A percentile compares a stretch with the other conserved stretches of the same genome.
Evolutionary conservation across 495 filamentous ascomycete genomes (phyloP).

Genomic region (Xylaria bambusicola): DNA sequence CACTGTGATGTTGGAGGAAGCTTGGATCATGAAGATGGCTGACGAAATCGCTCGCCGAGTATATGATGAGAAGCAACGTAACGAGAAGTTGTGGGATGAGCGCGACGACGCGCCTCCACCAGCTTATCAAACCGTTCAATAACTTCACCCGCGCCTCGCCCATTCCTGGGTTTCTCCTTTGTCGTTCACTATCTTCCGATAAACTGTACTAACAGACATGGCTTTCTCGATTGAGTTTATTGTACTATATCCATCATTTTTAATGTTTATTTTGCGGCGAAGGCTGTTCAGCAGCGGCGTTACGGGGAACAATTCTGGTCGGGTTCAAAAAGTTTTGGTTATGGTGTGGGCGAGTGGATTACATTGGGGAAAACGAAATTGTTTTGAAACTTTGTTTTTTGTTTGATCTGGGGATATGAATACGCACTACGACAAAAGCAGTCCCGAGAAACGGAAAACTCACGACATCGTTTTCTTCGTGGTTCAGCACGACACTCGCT

Average conservation of each 20-base stretch:
- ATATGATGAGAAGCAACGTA: constrained; percentile 63
- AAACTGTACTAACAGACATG: constrained; percentile 29
- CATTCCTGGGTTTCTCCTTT: constrained; percentile 26
- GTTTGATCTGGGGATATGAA: constrained; percentile 8
- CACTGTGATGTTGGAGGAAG: constrained; percentile 74
- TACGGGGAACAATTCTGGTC: constrained; percentile 12
- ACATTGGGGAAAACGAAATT: constrained; percentile 2
- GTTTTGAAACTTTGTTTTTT: too few relatives aligned
- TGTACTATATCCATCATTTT: constrained; percentile 17
- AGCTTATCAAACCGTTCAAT: constrained; percentile 56
- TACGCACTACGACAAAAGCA: not conserved
- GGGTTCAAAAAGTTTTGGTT: constrained; percentile 9
- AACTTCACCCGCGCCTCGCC: constrained; percentile 19
- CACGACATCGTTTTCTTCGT: not conserved
- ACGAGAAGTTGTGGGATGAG: constrained; percentile 48
- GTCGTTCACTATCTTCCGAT: constrained; percentile 20
- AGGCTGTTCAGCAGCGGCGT: constrained; percentile 33
- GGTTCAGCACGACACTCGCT: constrained; percentile 9
- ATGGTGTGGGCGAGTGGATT: not conserved
- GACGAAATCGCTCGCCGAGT: constrained; percentile 84
- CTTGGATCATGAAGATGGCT: constrained; percentile 89
- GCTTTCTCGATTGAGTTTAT: constrained; percentile 24
- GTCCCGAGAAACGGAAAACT: not conserved
- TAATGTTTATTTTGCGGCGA: constrained; percentile 28
- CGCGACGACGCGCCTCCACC: constrained; percentile 62